Conservation (phyloP, 169 alveolate genomes). For the Plasmodium yoelii region DNA sequence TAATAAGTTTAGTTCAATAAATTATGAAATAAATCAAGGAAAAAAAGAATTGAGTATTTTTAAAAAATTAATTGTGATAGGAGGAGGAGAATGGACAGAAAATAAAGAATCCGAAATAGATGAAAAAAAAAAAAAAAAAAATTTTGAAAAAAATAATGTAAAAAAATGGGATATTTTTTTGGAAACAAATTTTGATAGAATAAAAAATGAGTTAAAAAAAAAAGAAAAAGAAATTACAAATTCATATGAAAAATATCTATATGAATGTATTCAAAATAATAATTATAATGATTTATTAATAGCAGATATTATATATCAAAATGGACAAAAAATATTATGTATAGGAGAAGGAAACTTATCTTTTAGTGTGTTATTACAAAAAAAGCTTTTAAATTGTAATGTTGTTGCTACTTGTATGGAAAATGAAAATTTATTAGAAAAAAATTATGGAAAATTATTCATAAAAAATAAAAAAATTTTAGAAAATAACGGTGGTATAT, state of each 20-base stretch:
- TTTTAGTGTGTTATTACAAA: constrained; percentile 39
- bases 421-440: neutral
- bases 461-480: constrained; percentile 41
- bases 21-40: neutral
- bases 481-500: constrained; percentile 53
- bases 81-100: constrained; percentile 14
- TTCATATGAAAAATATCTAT: constrained; percentile 16
- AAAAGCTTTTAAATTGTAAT: constrained; percentile 3
- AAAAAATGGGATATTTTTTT: too few species aligned
- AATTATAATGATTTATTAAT: constrained; percentile 32
- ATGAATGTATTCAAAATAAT: constrained; percentile 26
- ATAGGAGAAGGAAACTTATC: constrained; percentile 59
- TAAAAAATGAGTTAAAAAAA: constrained; percentile 9
- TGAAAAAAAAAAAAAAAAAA: too few species aligned
- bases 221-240: neutral
- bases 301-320: constrained; percentile 57
- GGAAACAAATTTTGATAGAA: constrained; percentile 6
- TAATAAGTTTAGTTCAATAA: neutral
- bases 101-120: neutral
- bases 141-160: too few species aligned
- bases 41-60: constrained; percentile 27
- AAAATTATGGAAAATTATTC: constrained; percentile 24
- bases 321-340: constrained; percentile 38
- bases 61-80: constrained; percentile 22
- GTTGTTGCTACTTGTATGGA: constrained; percentile 52